Evolutionary conservation across 83 land plant genomes (phyloP).

Genomic region (Thuja plicata): DNA sequence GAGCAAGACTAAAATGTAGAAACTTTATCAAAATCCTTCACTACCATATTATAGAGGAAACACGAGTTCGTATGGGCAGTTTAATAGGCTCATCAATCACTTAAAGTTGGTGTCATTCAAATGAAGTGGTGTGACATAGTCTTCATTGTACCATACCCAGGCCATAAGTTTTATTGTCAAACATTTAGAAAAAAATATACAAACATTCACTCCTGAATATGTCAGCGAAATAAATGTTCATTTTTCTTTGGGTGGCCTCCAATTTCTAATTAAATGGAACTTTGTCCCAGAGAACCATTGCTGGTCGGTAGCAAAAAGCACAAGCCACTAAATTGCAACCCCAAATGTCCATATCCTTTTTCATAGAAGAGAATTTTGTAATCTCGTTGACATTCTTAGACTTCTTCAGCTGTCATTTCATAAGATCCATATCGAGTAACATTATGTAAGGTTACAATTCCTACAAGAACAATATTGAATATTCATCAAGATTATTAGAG

Average conservation of each 20-base stretch:
- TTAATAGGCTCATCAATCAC: background rate
- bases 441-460: background rate
- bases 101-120: background rate
- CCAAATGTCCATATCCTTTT: background rate
- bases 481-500: background rate
- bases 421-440: background rate
- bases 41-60: too few species aligned
- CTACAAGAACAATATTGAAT: background rate
- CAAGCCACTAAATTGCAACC: background rate
- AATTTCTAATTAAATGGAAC: background rate
- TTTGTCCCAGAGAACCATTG: background rate
- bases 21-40: too few species aligned
- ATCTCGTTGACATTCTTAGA: background rate
- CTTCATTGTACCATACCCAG: too few species aligned
- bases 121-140: background rate
- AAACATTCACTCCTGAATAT: background rate
- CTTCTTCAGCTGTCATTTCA: background rate
- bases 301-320: background rate
- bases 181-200: too few species aligned
- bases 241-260: background rate
- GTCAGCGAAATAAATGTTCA: background rate
- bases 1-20: background rate
- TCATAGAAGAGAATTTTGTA: background rate
- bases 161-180: background rate
- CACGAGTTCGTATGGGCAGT: background rate